Conservation (phyloP, 2,329 filamentous ascomycete genomes). For the Exophiala lecanii-corni region DNA sequence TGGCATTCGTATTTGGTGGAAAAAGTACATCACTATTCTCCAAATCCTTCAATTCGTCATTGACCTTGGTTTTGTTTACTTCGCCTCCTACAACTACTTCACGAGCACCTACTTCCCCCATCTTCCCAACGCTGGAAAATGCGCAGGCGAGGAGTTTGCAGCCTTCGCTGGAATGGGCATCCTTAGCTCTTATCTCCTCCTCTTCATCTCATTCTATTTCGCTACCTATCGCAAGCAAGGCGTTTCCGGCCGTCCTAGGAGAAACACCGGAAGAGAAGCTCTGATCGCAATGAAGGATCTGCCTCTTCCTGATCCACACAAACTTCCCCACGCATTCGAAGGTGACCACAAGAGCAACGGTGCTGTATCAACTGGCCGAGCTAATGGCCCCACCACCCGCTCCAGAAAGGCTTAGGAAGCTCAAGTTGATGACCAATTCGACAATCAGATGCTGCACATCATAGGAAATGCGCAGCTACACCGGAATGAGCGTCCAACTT, state of each 20-base stretch:
- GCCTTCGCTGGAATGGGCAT: conserved; percentile 89
- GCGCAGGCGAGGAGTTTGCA: conserved; percentile 94
- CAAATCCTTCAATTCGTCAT: conserved; percentile 97
- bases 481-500: too few species aligned
- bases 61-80: conserved; percentile 97
- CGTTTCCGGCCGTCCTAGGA: conserved; percentile 40
- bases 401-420: conserved; percentile 43
- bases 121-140: conserved; percentile 78
- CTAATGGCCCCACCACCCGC: conserved; percentile 41
- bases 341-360: conserved; percentile 29
- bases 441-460: conserved; percentile 9
- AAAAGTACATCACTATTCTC: conserved; percentile 97
- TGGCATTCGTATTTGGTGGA: conserved; percentile 97
- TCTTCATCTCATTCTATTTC: conserved; percentile 99
- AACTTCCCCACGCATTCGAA: conserved; percentile 4
- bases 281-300: conserved; percentile 78
- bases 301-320: conserved; percentile 48
- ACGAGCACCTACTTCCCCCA: conserved; percentile 80
- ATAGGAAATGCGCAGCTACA: too few species aligned
- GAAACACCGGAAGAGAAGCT: conserved; percentile 71
- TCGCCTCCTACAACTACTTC: conserved; percentile 99
- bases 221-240: conserved; percentile 79
- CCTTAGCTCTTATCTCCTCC: conserved; percentile 87
- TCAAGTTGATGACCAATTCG: conserved; percentile 16
- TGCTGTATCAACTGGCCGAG: conserved; percentile 35